These are phyloP conservation scores for Pogostemon cablin DNA, from an alignment of 257 asterid species.

Conservation along the genomic window DNA sequence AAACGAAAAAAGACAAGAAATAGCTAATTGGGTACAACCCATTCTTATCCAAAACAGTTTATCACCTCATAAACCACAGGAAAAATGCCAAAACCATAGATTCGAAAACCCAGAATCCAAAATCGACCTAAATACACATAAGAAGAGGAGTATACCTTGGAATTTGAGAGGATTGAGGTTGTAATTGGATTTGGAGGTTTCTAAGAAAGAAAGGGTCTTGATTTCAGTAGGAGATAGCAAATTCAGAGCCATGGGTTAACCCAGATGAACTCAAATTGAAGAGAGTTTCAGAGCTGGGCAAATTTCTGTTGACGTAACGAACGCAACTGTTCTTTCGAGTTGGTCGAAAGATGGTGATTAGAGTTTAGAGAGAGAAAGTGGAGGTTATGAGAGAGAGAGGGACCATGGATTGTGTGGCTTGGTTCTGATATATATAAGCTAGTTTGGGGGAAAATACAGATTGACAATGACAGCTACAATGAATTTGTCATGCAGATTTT, in stretches of 20 bases:
- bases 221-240: constrained; percentile 68
- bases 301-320: not conserved
- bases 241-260: constrained; percentile 50
- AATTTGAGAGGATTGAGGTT: constrained; percentile 58
- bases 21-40: constrained; percentile 8
- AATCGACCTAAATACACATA: not conserved
- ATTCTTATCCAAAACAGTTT: constrained; percentile 31
- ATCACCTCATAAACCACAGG: constrained; percentile 25
- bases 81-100: not conserved
- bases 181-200: constrained; percentile 64
- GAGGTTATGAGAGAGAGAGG: constrained; percentile 10
- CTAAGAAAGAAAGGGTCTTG: constrained; percentile 81
- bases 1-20: not conserved
- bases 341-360: constrained; percentile 6
- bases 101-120: constrained; percentile 25
- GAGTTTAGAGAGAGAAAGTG: constrained; percentile 15
- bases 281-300: not conserved
- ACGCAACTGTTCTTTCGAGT: constrained; percentile 19
- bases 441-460: not conserved
- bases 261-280: constrained; percentile 1
- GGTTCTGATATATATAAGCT: constrained; percentile 18
- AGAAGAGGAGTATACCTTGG: constrained; percentile 34
- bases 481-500: constrained; percentile 21
- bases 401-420: constrained; percentile 10
- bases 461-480: not conserved